Conservation (phyloP, 176 grass and related monocot species). For the Carex parvula region DNA sequence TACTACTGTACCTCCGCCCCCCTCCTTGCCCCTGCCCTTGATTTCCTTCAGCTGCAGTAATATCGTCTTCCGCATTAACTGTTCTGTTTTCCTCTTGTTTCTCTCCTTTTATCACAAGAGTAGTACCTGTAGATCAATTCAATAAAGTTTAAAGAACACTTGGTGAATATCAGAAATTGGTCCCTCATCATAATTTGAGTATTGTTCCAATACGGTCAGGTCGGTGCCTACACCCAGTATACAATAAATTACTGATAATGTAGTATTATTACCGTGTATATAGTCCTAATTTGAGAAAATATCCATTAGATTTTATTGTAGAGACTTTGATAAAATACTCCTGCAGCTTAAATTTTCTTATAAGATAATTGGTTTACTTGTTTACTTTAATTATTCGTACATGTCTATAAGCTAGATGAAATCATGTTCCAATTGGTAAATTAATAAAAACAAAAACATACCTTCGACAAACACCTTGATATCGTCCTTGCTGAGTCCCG, state of each 20-base stretch:
- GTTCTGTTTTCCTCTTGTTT: background rate
- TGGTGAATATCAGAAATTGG: background rate
- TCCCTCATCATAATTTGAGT: background rate
- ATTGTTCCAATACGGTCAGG: too few species aligned
- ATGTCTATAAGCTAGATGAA: background rate
- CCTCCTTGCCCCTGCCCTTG: background rate
- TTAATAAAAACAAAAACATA: background rate
- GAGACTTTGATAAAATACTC: background rate
- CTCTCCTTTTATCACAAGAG: constrained; percentile 6
- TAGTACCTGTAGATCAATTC: background rate
- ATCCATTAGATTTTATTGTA: background rate
- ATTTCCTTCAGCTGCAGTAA: background rate
- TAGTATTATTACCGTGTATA: too few species aligned
- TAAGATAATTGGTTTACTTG: background rate
- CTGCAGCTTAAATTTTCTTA: background rate
- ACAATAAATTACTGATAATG: background rate
- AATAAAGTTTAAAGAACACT: background rate
- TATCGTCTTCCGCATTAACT: background rate
- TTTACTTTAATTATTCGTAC: background rate
- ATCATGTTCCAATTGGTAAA: background rate
- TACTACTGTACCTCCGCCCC: constrained; percentile 22
- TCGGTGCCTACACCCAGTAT: background rate
- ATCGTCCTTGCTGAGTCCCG: constrained; percentile 38
- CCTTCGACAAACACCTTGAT: constrained; percentile 28
- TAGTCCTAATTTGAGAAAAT: background rate